Percentiles rank a stretch among this genome's conserved stretches.
phyloP scores from a whole-genome alignment of 441 rosid genomes.

The Manihot esculenta region DNA sequence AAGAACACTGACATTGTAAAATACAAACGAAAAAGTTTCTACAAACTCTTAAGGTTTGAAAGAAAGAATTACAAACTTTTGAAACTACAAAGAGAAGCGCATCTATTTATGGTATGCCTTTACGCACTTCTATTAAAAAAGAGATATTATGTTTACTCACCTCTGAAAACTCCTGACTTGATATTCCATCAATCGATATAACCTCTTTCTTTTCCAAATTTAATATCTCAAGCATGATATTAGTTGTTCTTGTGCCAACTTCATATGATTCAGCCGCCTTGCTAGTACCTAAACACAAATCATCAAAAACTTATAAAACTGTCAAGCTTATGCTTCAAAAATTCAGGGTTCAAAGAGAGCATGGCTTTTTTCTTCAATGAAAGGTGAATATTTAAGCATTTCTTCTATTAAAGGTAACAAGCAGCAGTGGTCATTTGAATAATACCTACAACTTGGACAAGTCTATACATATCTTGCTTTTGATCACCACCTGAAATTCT shows the following conservation, averaged over 20 bases:
- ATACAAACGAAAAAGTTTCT: no score
- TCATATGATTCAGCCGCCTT: constrained; percentile 61
- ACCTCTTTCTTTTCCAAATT: constrained; percentile 79
- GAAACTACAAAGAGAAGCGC: background rate
- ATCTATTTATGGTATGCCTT: constrained; percentile 1
- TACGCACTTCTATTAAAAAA: constrained; percentile 48
- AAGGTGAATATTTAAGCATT: background rate
- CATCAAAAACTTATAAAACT: constrained; percentile 6
- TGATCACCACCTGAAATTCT: constrained; percentile 64
- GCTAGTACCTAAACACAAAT: constrained; percentile 58
- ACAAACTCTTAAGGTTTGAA: no score
- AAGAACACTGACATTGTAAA: background rate
- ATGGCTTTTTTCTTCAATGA: background rate
- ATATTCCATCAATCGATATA: constrained; percentile 68
- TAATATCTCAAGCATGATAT: constrained; percentile 69
- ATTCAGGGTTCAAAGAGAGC: constrained; percentile 7
- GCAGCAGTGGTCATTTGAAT: constrained; percentile 25
- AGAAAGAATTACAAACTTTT: background rate
- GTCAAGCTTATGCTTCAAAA: constrained; percentile 1
- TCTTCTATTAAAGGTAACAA: constrained; percentile 22
- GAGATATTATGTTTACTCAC: constrained; percentile 33
- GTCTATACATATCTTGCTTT: constrained; percentile 79
- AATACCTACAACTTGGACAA: constrained; percentile 92
- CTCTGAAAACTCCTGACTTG: constrained; percentile 92
- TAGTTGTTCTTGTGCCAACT: constrained; percentile 58